phyloP scores from a whole-genome alignment of 768 basidiomycete genomes.

The Boletus rubescentipes region DNA sequence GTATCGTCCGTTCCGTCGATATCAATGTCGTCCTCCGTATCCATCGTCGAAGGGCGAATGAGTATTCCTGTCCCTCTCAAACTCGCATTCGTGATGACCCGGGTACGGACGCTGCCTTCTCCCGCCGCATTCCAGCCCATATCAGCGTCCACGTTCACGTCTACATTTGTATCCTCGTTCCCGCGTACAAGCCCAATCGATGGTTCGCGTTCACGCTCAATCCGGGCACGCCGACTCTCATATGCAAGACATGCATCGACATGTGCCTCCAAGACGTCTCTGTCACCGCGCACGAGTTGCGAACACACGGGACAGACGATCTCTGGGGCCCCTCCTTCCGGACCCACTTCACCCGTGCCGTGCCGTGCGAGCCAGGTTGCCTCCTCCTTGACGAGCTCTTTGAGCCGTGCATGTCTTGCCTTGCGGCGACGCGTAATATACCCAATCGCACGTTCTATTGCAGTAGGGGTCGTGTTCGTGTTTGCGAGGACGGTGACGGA shows the following conservation, averaged over 20 bases:
- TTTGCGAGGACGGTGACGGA: slow-evolving; percentile 14
- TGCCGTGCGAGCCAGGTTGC: slow-evolving; percentile 31
- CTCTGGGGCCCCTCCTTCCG: slow-evolving; percentile 37
- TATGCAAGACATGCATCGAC: slow-evolving; percentile 77
- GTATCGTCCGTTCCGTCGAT: slow-evolving; percentile 74
- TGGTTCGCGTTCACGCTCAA: slow-evolving; percentile 29
- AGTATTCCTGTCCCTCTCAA: slow-evolving; percentile 68
- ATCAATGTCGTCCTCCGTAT: slow-evolving; percentile 79
- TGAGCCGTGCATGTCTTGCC: slow-evolving; percentile 62
- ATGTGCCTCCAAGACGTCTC: slow-evolving; percentile 75
- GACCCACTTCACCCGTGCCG: slow-evolving; percentile 33
- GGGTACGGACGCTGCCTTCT: slow-evolving; percentile 42
- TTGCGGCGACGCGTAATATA: slow-evolving; percentile 69
- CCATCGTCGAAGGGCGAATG: slow-evolving; percentile 53
- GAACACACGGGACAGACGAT: slow-evolving; percentile 73
- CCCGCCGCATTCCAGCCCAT: slow-evolving; percentile 39
- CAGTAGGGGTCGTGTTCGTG: slow-evolving; percentile 26
- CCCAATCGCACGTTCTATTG: slow-evolving; percentile 55
- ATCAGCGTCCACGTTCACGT: slow-evolving; percentile 35
- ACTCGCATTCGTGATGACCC: slow-evolving; percentile 36
- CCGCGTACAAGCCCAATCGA: slow-evolving; percentile 31
- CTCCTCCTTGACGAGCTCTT: slow-evolving; percentile 65
- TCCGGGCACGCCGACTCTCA: slow-evolving; percentile 41
- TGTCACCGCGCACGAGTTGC: slow-evolving; percentile 56
- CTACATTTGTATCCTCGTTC: slow-evolving; percentile 31